Evolutionary conservation across 257 asterid species (phyloP), one percentile per base, ranked within the genome.

Genomic region (Vinca minor): DNA sequence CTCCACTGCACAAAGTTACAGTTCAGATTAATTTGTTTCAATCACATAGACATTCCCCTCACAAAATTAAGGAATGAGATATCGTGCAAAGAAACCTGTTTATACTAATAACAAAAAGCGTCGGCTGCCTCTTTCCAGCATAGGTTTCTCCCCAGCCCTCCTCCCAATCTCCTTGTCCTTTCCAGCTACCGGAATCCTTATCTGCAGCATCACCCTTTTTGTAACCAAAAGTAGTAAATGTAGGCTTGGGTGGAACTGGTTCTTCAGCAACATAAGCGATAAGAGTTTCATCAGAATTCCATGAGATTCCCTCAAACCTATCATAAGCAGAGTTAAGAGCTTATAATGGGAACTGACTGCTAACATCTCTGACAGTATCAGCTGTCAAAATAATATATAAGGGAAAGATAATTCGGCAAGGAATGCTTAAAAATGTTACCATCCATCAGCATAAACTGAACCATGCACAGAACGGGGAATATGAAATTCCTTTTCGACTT

Each of bases 111-210:
- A 86, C 97, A 67, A 89, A 93, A 59, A 87, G 91, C 3, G 96
- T 85, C 28, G 99, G 91, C 73, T 86, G 90, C 72, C 87, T 76
- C 84, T 87, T 93, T 70, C 99, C 90, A 56, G 82, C 79, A 68
- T 93, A 93, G 50, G 88, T 73, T 83, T 93, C 99, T 39, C 99
- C 99, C 99, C 99, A 93, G 47, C 85, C 92, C 79, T 89, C 99
- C 77, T 89, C 97, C 94, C 95, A 93, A n/a, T 81, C 89, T 38
- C 96, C 99, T 76, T 80, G 89, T 72, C 84, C 93, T 73, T 84
- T 87, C 97, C 99, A 89, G 77, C 82, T 87, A 62, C 86, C 82
- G 49, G 77, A 56, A 63, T 87, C 96, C 75, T 84, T 89, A 42
- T 89, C 97, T 25, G 78, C 28, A 59, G 71, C 34, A 42, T 72